A percentile compares a stretch with the other conserved stretches of the same genome.
Conservation (phyloP, 2,329 filamentous ascomycete genomes). For the Claviceps sp. region DNA sequence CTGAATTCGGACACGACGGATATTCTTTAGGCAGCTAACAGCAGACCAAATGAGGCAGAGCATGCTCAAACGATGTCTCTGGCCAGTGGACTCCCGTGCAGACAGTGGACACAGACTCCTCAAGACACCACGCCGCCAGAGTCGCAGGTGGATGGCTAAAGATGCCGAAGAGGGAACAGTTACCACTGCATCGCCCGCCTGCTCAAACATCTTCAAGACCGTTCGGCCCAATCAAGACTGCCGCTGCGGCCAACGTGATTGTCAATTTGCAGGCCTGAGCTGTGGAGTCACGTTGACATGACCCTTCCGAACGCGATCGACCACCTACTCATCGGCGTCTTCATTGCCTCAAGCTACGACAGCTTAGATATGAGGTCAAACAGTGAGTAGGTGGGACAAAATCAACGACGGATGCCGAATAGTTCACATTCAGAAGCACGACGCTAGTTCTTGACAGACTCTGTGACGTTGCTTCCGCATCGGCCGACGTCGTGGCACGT, state of each 20-base stretch:
- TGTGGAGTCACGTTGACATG: not conserved
- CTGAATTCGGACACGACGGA: not conserved
- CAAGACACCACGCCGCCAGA: not conserved
- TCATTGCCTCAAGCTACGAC: too few species aligned
- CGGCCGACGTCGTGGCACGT: not conserved
- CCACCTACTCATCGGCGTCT: too few species aligned
- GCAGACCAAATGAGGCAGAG: not conserved
- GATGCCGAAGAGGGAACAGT: not conserved
- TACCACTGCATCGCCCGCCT: not conserved
- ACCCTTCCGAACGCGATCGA: not conserved
- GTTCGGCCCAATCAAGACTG: not conserved
- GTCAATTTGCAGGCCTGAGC: not conserved
- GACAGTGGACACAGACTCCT: not conserved
- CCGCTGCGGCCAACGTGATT: not conserved
- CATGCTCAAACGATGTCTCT: not conserved
- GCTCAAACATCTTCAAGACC: not conserved
- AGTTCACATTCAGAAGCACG: not conserved
- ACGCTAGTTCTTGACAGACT: not conserved
- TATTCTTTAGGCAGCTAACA: not conserved
- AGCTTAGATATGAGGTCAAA: not conserved
- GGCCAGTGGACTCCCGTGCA: not conserved
- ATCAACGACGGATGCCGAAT: not conserved
- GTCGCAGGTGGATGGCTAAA: too few species aligned
- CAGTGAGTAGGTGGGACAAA: not conserved
- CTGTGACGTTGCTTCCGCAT: not conserved